Evolutionary conservation across 345 rosid genomes (phyloP).

Genomic region (Alliaria petiolata): DNA sequence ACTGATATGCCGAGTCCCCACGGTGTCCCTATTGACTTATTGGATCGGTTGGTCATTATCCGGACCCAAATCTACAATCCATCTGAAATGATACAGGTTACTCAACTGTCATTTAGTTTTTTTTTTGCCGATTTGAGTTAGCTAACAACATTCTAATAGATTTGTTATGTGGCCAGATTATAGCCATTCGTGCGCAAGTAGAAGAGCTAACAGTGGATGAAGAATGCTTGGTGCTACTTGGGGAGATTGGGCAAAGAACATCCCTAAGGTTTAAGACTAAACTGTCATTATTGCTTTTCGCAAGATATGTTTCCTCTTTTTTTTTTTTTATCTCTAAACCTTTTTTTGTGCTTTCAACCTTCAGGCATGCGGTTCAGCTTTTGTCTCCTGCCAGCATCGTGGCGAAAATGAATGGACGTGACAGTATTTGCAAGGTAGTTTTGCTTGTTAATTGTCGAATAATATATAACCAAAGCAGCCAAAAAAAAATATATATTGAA

Average conservation of each 20-base stretch:
- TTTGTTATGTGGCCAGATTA: slow-evolving; percentile 51
- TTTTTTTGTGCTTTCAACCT: slow-evolving; percentile 6
- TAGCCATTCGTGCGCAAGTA: slow-evolving; percentile 97
- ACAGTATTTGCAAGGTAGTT: slow-evolving; percentile 83
- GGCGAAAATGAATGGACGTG: slow-evolving; percentile 94
- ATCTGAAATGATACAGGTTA: slow-evolving; percentile 95
- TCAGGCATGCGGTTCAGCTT: slow-evolving; percentile 94
- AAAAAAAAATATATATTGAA: no score
- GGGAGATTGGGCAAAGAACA: slow-evolving; percentile 79
- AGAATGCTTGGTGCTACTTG: slow-evolving; percentile 83
- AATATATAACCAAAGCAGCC: background rate
- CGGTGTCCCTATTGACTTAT: slow-evolving; percentile 91
- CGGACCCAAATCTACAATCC: slow-evolving; percentile 85
- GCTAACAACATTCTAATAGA: background rate
- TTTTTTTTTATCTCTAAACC: background rate
- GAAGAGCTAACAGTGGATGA: slow-evolving; percentile 85
- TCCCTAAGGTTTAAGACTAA: slow-evolving; percentile 73
- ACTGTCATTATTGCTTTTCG: background rate
- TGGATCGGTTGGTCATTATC: slow-evolving; percentile 86
- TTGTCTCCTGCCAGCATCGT: slow-evolving; percentile 91
- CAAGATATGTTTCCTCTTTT: background rate
- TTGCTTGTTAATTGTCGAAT: background rate
- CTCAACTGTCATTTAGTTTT: background rate
- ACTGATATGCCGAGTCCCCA: slow-evolving; percentile 97
- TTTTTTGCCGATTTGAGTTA: background rate